Conservation (phyloP, 2,329 filamentous ascomycete species). For the Phaeosphaeriaceae sp. region DNA sequence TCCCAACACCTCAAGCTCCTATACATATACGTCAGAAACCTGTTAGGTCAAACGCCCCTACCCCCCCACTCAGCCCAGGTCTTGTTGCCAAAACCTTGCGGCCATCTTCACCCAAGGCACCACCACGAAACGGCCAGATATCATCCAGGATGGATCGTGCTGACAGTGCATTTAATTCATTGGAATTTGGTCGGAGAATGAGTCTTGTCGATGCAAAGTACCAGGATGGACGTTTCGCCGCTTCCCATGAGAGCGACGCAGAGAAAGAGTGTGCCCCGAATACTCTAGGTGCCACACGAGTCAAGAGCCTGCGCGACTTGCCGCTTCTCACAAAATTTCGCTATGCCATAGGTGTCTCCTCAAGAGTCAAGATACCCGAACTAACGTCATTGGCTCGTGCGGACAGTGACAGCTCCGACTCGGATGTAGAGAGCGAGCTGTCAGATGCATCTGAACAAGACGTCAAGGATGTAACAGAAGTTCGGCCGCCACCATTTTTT, state of each 20-base stretch:
- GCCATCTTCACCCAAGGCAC: conserved; percentile 41
- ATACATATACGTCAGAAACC: background rate
- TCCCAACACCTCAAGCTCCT: background rate
- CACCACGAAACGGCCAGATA: conserved; percentile 5
- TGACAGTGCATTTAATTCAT: conserved; percentile 58
- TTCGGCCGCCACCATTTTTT: conserved; percentile 20
- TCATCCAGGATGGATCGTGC: conserved; percentile 17
- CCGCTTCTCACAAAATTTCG: conserved; percentile 42
- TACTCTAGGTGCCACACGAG: conserved; percentile 9
- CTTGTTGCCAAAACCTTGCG: conserved; percentile 56
- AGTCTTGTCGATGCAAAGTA: conserved; percentile 61
- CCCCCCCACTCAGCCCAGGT: conserved; percentile 51
- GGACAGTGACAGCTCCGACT: conserved; percentile 36
- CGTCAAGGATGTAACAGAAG: conserved; percentile 19
- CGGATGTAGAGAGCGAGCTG: conserved; percentile 25
- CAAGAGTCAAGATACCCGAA: conserved; percentile 24
- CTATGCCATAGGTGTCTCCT: conserved; percentile 33
- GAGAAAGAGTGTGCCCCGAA: background rate
- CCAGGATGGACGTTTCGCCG: conserved; percentile 54
- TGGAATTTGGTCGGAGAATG: conserved; percentile 59
- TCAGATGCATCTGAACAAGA: conserved; percentile 34
- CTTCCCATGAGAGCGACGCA: conserved; percentile 15
- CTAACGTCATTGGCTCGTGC: conserved; percentile 19
- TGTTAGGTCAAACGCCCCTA: conserved; percentile 25
- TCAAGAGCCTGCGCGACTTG: conserved; percentile 34